These are phyloP conservation scores for Malus hybrid DNA, from an alignment of 331 rosid genomes.

Conservation along the genomic window DNA sequence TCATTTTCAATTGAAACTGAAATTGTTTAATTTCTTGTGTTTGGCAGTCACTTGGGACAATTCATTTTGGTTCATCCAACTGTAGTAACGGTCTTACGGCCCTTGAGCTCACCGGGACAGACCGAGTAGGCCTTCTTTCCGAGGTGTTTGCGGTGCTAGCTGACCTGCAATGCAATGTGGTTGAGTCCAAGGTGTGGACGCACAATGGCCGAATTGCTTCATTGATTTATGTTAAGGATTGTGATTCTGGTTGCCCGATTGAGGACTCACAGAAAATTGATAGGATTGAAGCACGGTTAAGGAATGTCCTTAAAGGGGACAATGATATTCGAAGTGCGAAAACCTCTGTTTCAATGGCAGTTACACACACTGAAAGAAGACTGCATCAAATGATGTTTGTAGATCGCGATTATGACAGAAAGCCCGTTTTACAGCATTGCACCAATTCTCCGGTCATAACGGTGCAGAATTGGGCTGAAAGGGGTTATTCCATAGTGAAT, in stretches of 20 bases:
- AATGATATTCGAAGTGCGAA: slow-evolving; percentile 80
- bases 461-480: slow-evolving; percentile 78
- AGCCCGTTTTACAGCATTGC: slow-evolving; percentile 42
- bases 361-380: slow-evolving; percentile 72
- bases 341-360: slow-evolving; percentile 61
- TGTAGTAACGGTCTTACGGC: slow-evolving; percentile 50
- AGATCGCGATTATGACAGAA: slow-evolving; percentile 73
- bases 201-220: slow-evolving; percentile 94
- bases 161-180: slow-evolving; percentile 82
- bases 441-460: slow-evolving; percentile 48
- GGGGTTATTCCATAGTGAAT: slow-evolving; percentile 83
- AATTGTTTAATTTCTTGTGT: not conserved
- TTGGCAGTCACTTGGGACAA: slow-evolving; percentile 62
- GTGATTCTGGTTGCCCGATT: slow-evolving; percentile 57
- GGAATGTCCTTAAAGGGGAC: slow-evolving; percentile 81
- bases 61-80: slow-evolving; percentile 39
- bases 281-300: slow-evolving; percentile 57
- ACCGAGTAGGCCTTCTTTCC: slow-evolving; percentile 83
- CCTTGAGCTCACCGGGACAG: slow-evolving; percentile 79
- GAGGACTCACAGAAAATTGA: slow-evolving; percentile 64
- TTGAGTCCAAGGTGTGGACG: slow-evolving; percentile 92
- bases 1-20: slow-evolving; percentile 6
- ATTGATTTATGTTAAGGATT: slow-evolving; percentile 55
- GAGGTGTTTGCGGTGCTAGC: slow-evolving; percentile 90
- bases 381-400: slow-evolving; percentile 93